These are phyloP conservation scores for Skeletonema costatum DNA, from an alignment of 108 stramenopile species.

Conservation along the genomic window DNA sequence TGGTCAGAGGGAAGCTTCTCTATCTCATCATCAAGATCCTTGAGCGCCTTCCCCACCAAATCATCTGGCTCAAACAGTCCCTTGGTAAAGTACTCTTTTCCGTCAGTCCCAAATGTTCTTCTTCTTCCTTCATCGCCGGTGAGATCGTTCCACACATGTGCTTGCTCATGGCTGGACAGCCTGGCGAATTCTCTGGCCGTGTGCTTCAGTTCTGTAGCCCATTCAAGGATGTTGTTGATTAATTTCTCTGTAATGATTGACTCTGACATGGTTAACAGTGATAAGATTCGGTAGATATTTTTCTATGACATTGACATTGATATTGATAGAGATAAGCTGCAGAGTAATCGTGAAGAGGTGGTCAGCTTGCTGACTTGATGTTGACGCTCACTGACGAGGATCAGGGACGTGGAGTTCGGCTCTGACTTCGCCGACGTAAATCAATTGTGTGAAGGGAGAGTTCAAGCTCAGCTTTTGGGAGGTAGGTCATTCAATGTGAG, in stretches of 20 bases:
- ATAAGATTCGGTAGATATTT: too few species aligned
- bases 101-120: slow-evolving; percentile 3
- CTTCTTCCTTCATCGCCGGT: slow-evolving; percentile 1
- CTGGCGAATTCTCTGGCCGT: not conserved
- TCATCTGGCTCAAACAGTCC: not conserved
- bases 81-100: slow-evolving; percentile 8
- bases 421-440: too few species aligned
- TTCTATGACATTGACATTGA: too few species aligned
- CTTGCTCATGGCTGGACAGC: not conserved
- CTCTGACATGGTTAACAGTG: not conserved
- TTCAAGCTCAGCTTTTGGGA: too few species aligned
- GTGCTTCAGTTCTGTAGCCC: not conserved
- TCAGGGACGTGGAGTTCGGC: too few species aligned
- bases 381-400: too few species aligned
- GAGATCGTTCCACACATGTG: slow-evolving; percentile 2
- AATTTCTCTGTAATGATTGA: not conserved
- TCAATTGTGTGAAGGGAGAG: too few species aligned
- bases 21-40: slow-evolving; percentile 3
- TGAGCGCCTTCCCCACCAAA: not conserved
- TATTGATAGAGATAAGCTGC: too few species aligned
- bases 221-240: not conserved
- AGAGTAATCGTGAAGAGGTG: too few species aligned
- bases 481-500: too few species aligned
- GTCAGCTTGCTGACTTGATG: too few species aligned
- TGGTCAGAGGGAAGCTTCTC: not conserved